Evolutionary conservation across 2,329 filamentous ascomycete species (phyloP), one percentile per base, ranked within the genome.

Genomic region (Metarhizium humberi): DNA sequence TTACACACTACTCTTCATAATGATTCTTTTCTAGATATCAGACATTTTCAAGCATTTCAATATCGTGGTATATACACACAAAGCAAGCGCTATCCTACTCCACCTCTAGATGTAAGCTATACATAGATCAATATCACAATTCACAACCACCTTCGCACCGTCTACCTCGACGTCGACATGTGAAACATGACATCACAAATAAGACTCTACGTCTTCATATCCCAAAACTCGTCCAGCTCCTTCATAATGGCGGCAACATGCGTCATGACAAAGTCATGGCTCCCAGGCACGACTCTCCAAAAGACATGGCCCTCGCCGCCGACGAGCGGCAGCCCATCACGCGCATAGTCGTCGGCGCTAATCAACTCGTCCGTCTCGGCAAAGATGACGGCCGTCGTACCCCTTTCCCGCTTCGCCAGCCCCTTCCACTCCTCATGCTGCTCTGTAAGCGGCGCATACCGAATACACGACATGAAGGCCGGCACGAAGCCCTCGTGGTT

Each of bases 211-310:
- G 45, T 38, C 54, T 60, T 56, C 32, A 57, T 58, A 3, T 62
- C 70, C 78, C 78, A 83, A 56, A 79, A 75, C 34, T 69, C 66
- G 55, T 77, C 75, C 10, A 84, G 69, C 55, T 71, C 72, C 46
- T 67, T 62, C 56, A 82, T 61, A 11, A 79, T 75, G 40, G 70
- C 64, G 6, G 67, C 62, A 0, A 72, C 64, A 56, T 78, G 74
- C n/a, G 80, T 81, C 71, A 84, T 83, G 16, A 82, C 80, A 61
- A 85, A 85, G 59, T 86, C 81, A 61, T 86, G 82, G 1, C 75
- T 77, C 1, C 79, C 80, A 0, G 75, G 73, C 1, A 85, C 68
- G 11, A 79, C 64, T 38, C 69, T 73, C 75, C 79, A 82, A 46
- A 69, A 67, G 6, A 83, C 73, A 14, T 73, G 73, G 0, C 73